These are phyloP conservation scores for Bisporella sp. DNA, from an alignment of 2,329 filamentous ascomycete genomes.

Conservation along the genomic window DNA sequence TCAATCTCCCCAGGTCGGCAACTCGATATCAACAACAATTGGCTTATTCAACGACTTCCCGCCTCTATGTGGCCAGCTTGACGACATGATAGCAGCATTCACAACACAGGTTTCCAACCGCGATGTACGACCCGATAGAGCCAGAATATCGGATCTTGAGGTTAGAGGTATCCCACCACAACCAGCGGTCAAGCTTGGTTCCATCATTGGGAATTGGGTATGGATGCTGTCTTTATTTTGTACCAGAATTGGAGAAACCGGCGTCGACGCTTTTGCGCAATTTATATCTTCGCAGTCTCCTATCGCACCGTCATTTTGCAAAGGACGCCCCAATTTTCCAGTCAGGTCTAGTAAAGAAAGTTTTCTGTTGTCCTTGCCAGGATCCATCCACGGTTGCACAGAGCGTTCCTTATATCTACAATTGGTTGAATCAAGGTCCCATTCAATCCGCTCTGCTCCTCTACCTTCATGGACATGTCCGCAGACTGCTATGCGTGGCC, in stretches of 20 bases:
- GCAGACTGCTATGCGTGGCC: conserved; percentile 59
- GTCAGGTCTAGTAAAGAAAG: conserved; percentile 58
- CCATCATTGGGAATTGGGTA: conserved; percentile 3
- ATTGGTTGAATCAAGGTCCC: conserved; percentile 41
- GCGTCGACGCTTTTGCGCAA: background rate
- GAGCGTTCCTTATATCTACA: conserved; percentile 38
- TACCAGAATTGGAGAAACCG: background rate
- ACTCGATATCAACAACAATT: conserved; percentile 74
- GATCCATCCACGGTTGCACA: conserved; percentile 49
- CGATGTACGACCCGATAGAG: conserved; percentile 31
- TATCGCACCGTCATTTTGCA: conserved; percentile 39
- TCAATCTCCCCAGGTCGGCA: conserved; percentile 46
- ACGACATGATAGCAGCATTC: conserved; percentile 71
- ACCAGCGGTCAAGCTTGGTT: conserved; percentile 5
- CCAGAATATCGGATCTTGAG: conserved; percentile 33
- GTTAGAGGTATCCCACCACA: conserved; percentile 33
- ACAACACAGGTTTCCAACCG: conserved; percentile 65
- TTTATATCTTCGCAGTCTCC: background rate
- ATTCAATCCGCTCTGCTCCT: conserved; percentile 55
- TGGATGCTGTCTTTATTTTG: background rate
- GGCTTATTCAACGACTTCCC: conserved; percentile 68
- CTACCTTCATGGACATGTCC: conserved; percentile 67
- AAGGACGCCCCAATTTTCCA: conserved; percentile 30
- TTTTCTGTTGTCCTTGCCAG: conserved; percentile 48
- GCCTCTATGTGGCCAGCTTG: conserved; percentile 55